Base-by-base conservation (phyloP, 2,329 filamentous ascomycete genomes). In the Alternaria viburni region DNA sequence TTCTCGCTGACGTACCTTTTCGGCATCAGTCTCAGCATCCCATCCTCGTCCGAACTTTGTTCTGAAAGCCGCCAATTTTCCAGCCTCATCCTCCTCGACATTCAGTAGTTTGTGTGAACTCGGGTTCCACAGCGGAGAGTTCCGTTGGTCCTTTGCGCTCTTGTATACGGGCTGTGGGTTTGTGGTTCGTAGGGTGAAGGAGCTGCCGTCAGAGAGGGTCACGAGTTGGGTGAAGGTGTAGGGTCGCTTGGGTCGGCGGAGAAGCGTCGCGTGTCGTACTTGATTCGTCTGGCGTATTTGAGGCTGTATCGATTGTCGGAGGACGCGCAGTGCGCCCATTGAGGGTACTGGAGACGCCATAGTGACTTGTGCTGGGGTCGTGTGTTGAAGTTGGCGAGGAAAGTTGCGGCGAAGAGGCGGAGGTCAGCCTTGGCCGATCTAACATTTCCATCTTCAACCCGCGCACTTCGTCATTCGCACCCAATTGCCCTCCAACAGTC, bases 141-240 rank as follows among this genome's bases (percentile, higher is more conserved):
- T 99, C 74, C 93, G 89, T 47, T 91, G 92, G 83, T 99, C 96
- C 82, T 97, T 96, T 64, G 86, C 86, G 56, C 83, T 85, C 69
- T 84, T 84, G 81, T 89, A 89, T 62, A 90, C 82, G 8, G 88
- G 84, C 21, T 82, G 73, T 0, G 93, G 92, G 11, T 88, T 92
- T 11, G 92, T 93, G 23, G 92, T 94, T 77, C 91, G 91, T 75
- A 90, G 86, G 52, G 91, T 89, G 82, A 89, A 98, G 64, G 94
- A 91, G 75, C 89, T 92, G 72, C 96, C 96, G 84, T 99, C 96
- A 44, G 91, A 93, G 68, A 98, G 90, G 57, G 93, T 94, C 70
- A 99, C 86, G 64, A 99, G 88, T 83, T 99, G 96, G n/a, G 95
- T 97, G 86, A 97, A 98, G 71, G 91, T 93, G 86, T 97, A 98